Evolutionary conservation across 1,284 basidiomycete genomes (phyloP).

Genomic region (Sanghuangporus weigelae): DNA sequence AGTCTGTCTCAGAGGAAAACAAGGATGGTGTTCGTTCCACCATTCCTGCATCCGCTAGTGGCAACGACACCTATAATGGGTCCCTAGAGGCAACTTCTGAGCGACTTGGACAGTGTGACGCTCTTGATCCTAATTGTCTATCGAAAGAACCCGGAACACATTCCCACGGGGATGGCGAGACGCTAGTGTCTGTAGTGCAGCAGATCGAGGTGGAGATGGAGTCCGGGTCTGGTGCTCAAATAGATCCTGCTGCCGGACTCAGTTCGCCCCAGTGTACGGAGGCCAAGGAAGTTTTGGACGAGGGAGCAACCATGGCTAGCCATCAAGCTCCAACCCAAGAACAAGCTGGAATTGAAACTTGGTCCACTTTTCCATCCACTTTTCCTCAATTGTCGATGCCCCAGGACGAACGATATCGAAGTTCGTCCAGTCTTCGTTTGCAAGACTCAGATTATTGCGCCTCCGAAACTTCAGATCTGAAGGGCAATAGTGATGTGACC

Average conservation of each 20-base stretch:
- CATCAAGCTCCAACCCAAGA: no score
- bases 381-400: neutral
- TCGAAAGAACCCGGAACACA: no score
- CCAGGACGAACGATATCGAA: neutral
- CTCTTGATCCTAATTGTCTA: no score
- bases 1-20: neutral
- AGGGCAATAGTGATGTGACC: constrained; percentile 16
- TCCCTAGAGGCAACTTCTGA: neutral
- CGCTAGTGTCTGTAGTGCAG: no score
- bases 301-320: no score
- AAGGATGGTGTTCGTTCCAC: neutral
- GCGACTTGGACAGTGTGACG: neutral
- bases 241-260: no score
- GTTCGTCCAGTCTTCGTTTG: neutral
- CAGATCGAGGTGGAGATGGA: no score
- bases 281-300: no score
- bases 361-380: neutral
- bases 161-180: no score
- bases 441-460: neutral
- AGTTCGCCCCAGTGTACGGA: no score
- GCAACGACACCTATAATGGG: neutral
- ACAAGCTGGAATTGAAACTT: neutral
- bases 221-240: no score
- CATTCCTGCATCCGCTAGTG: neutral
- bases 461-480: neutral